These are phyloP conservation scores for Fragosphaeria purpurea DNA, from an alignment of 2,329 filamentous ascomycete species.

Conservation along the genomic window DNA sequence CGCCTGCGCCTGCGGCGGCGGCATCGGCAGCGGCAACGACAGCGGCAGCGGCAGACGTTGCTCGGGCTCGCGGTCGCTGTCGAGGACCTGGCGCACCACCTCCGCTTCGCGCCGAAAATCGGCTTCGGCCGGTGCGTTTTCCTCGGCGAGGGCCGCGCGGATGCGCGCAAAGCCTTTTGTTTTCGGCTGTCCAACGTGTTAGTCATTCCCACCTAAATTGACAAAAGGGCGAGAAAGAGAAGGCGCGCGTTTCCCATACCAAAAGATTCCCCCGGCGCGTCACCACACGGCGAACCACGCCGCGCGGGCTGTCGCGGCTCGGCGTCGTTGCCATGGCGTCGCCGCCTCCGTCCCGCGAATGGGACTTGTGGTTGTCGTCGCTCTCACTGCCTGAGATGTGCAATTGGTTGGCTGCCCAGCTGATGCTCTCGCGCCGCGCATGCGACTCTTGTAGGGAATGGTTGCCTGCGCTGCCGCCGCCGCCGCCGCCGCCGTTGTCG, in stretches of 20 bases:
- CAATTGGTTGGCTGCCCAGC: constrained; percentile 79
- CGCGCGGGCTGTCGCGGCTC: constrained; percentile 50
- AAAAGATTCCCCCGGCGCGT: constrained; percentile 82
- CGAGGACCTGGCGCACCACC: constrained; percentile 88
- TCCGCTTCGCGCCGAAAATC: constrained; percentile 88
- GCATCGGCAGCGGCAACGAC: constrained; percentile 17
- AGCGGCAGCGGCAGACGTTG: constrained; percentile 14
- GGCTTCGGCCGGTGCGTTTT: constrained; percentile 75
- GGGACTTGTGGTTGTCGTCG: constrained; percentile 51
- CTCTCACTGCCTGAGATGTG: constrained; percentile 76
- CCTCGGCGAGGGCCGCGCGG: constrained; percentile 78
- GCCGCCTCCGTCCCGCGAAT: constrained; percentile 29
- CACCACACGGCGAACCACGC: constrained; percentile 72
- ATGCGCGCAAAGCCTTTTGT: constrained; percentile 94
- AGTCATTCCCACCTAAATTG: constrained; percentile 12
- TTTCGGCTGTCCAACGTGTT: constrained; percentile 58
- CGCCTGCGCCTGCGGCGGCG: too few species aligned
- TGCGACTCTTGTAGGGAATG: constrained; percentile 20
- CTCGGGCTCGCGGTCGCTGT: constrained; percentile 61
- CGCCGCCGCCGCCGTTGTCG: background rate
- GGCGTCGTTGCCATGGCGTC: constrained; percentile 32
- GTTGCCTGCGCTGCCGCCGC: background rate
- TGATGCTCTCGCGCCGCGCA: constrained; percentile 76
- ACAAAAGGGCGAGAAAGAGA: background rate
- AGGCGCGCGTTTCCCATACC: constrained; percentile 37